Base-by-base conservation (phyloP, 805 yeast species). In the Schwanniomyces vanrijiae region DNA sequence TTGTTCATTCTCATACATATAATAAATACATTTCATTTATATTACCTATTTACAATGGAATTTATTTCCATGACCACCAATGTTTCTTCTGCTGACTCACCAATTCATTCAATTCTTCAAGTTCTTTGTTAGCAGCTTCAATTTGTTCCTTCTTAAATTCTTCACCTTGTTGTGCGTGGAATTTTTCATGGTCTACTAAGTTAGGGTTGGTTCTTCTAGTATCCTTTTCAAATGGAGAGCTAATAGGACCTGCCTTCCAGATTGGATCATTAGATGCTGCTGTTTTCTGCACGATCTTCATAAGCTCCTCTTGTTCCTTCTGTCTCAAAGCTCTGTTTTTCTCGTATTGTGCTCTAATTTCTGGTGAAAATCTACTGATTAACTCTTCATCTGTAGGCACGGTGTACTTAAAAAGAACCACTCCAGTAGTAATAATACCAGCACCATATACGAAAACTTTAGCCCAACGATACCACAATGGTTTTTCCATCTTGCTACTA, bases 331-430 rank as follows among this genome's bases (percentile, higher is more conserved):
- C 82, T 53, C 72, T 76, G 57, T 86, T 84, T 45, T 75, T 69
- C 55, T 85, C 90, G 62, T 88, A 89, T 50, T 87, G 85, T 18
- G 82, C 83, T 52, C 89, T 75, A 38, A 90, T 71, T 61, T 91
- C 96, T 1, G 98, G 97, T 5, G 96, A 86, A 53, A 90, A 75
- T 43, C 77, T 66, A 0, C 83, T 81, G 35, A 90, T 76, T 40
- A 91, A 65, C 59, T 91, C 80, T 56, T 90, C 96, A 54, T 88
- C 96, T 1, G 91, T 80, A 2, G 98, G 98, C 0, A 90, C 84
- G 0, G 91, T 82, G 64, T 81, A 87, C 52, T 83, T 86, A 69
- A 69, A 85, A 14, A 86, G 69, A 5, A 88, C 54, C 0, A 83
- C 80, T n/a, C 97, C 98, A 0, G 81, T 57, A 4, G 85, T 88